phyloP scores from a whole-genome alignment of 2,329 filamentous ascomycete genomes.

The Colletotrichum falcatum region DNA sequence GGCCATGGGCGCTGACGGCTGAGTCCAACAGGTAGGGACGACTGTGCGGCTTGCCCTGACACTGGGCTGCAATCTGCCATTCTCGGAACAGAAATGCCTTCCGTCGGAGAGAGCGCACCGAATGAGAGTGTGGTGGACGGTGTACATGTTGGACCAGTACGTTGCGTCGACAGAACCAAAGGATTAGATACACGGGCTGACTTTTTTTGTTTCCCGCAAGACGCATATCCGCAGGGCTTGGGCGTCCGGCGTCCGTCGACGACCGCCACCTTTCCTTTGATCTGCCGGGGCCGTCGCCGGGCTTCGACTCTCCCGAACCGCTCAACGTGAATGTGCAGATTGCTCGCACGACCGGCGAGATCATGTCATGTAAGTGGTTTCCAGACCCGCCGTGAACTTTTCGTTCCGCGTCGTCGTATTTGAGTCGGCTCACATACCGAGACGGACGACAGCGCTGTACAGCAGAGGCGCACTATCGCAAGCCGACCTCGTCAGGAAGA shows the following conservation, averaged over 20 bases:
- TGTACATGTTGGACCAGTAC: slow-evolving; percentile 48
- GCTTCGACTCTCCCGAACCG: slow-evolving; percentile 45
- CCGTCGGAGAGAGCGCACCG: slow-evolving; percentile 46
- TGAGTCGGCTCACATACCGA: background rate
- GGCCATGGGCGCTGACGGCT: background rate
- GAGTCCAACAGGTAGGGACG: slow-evolving; percentile 43
- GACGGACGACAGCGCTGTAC: slow-evolving; percentile 42
- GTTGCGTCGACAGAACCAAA: background rate
- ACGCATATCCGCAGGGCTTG: slow-evolving; percentile 46
- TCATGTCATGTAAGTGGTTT: slow-evolving; percentile 45
- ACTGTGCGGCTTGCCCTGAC: slow-evolving; percentile 46
- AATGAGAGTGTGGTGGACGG: slow-evolving; percentile 48
- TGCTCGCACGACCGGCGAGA: slow-evolving; percentile 46
- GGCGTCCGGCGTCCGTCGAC: slow-evolving; percentile 45
- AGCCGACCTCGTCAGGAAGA: slow-evolving; percentile 45
- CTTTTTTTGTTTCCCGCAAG: slow-evolving; percentile 17
- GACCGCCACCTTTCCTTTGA: slow-evolving; percentile 47
- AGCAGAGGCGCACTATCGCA: slow-evolving; percentile 45
- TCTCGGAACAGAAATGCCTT: slow-evolving; percentile 45
- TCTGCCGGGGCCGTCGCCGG: slow-evolving; percentile 44
- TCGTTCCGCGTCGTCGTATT: background rate
- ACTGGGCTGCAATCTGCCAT: slow-evolving; percentile 45
- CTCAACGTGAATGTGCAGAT: slow-evolving; percentile 47
- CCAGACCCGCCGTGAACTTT: fast-evolving
- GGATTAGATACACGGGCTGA: background rate